Conservation (phyloP, 2,329 filamentous ascomycete genomes). For the Chaetomium sp. region DNA sequence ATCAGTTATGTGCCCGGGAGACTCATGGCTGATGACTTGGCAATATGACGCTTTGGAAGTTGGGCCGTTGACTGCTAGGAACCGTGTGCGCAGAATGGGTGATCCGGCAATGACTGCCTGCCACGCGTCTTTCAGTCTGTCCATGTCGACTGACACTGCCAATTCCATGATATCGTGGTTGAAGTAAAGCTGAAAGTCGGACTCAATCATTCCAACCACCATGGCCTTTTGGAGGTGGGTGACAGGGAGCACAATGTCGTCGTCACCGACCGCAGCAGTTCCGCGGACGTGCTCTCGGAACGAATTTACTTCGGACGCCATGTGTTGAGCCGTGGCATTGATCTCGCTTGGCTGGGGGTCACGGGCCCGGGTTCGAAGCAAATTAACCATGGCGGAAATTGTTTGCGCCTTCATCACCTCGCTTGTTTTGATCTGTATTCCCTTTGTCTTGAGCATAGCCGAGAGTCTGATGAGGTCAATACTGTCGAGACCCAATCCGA, state of each 20-base stretch:
- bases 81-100: slow-evolving; percentile 70
- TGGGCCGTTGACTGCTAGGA: slow-evolving; percentile 59
- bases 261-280: slow-evolving; percentile 30
- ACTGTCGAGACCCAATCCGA: slow-evolving; percentile 82
- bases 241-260: slow-evolving; percentile 61
- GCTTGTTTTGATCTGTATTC: slow-evolving; percentile 61
- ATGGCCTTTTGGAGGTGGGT: slow-evolving; percentile 85
- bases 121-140: slow-evolving; percentile 57
- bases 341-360: background rate
- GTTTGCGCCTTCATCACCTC: slow-evolving; percentile 68
- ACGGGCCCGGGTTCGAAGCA: slow-evolving; percentile 13
- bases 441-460: slow-evolving; percentile 57
- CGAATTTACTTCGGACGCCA: background rate
- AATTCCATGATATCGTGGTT: slow-evolving; percentile 74
- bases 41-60: slow-evolving; percentile 44
- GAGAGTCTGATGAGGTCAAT: slow-evolving; percentile 86
- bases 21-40: slow-evolving; percentile 38
- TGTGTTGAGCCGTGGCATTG: background rate
- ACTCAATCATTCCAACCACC: slow-evolving; percentile 73
- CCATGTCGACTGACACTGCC: slow-evolving; percentile 44
- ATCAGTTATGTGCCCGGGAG: slow-evolving; percentile 19
- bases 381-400: slow-evolving; percentile 52
- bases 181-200: slow-evolving; percentile 70
- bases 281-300: slow-evolving; percentile 35
- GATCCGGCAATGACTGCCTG: slow-evolving; percentile 49